Percentiles rank a stretch among this genome's conserved stretches.
These are phyloP conservation scores for Heritiera littoralis DNA, from an alignment of 345 rosid species.

Conservation along the genomic window DNA sequence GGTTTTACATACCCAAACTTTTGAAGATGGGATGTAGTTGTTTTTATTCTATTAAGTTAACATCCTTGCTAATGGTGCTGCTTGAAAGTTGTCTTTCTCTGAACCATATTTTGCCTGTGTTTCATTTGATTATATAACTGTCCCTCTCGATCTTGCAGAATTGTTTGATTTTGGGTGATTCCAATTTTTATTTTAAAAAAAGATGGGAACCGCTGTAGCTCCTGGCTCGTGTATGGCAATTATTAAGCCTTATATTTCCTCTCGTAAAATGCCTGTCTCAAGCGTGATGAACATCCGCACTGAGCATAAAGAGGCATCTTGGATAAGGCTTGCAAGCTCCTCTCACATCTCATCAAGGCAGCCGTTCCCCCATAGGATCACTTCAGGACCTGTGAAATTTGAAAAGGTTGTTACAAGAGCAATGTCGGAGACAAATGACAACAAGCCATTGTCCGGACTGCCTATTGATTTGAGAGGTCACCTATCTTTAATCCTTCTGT, in stretches of 20 bases:
- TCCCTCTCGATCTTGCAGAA: slow-evolving; percentile 4
- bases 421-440: slow-evolving; percentile 33
- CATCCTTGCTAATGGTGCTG: neutral
- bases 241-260: slow-evolving; percentile 36
- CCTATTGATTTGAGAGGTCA: slow-evolving; percentile 61
- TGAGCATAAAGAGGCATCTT: slow-evolving; percentile 33
- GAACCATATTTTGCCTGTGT: neutral
- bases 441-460: slow-evolving; percentile 46
- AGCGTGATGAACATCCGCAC: slow-evolving; percentile 22
- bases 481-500: too few species aligned
- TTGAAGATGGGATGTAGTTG: neutral
- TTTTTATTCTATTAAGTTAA: neutral
- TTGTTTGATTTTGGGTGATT: slow-evolving; percentile 11
- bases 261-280: slow-evolving; percentile 22
- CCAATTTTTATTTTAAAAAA: neutral
- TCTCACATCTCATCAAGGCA: slow-evolving; percentile 39
- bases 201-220: slow-evolving; percentile 44
- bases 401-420: slow-evolving; percentile 37
- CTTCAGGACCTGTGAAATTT: slow-evolving; percentile 23
- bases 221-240: slow-evolving; percentile 38
- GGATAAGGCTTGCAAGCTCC: slow-evolving; percentile 40
- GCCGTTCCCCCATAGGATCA: slow-evolving; percentile 29
- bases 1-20: neutral
- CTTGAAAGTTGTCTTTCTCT: neutral
- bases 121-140: neutral